Conservation (phyloP, 2,329 filamentous ascomycete species). For the Fusarium mundagurra region DNA sequence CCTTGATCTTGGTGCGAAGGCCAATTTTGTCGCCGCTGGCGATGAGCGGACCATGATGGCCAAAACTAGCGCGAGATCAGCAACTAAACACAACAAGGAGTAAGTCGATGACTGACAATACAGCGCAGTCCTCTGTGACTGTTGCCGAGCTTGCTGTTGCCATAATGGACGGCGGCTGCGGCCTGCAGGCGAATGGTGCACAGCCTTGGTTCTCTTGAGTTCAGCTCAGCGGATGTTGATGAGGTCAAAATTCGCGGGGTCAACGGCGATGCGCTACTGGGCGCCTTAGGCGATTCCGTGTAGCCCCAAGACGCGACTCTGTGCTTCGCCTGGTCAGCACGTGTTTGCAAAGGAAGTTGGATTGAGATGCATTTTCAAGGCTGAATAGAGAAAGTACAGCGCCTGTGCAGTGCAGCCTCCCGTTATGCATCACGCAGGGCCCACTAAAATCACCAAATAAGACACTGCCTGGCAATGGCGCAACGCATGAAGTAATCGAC, state of each 20-base stretch:
- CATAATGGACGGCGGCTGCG: not conserved
- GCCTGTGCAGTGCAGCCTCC: not conserved
- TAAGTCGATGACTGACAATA: not conserved
- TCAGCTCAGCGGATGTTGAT: not conserved
- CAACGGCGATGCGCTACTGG: not conserved
- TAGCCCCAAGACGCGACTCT: not conserved
- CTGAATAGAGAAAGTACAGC: not conserved
- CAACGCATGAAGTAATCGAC: not conserved
- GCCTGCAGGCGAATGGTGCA: not conserved
- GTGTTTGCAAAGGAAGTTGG: not conserved
- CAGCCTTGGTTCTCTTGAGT: not conserved
- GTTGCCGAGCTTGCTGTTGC: not conserved
- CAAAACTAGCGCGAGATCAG: not conserved
- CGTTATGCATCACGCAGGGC: not conserved
- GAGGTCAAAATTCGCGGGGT: not conserved
- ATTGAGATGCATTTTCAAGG: not conserved
- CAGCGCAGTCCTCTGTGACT: not conserved
- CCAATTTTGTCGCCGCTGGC: not conserved
- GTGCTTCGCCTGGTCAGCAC: not conserved
- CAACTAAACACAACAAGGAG: not conserved
- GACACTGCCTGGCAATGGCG: not conserved
- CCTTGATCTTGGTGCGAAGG: not conserved
- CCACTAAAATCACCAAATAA: not conserved
- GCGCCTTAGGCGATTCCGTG: not conserved
- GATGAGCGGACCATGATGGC: not conserved